A percentile compares a stretch with the other conserved stretches of the same genome.
Conservation (phyloP, 2,329 filamentous ascomycete genomes). For the Rugonectria rugulosa region DNA sequence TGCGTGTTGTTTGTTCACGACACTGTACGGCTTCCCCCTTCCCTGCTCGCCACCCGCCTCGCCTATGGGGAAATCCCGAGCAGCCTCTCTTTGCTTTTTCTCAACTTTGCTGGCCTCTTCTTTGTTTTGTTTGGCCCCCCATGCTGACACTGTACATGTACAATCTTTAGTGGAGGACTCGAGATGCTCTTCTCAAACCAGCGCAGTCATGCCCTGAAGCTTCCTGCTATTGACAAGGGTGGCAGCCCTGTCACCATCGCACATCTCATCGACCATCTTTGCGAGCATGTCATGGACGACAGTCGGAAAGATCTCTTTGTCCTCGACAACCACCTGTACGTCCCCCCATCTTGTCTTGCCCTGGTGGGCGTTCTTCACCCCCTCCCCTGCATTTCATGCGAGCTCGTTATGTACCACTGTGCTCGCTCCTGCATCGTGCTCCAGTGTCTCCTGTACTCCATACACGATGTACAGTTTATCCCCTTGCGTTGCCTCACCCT, state of each 20-base stretch:
- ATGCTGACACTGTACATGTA: conserved; percentile 31
- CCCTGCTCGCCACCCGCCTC: conserved; percentile 6
- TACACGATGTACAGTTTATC: conserved; percentile 8
- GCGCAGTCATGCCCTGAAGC: conserved; percentile 72
- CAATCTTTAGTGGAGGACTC: conserved; percentile 76
- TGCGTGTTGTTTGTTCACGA: background rate
- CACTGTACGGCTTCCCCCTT: background rate
- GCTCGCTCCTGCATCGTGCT: background rate
- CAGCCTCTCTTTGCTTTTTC: conserved; percentile 7
- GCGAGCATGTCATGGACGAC: conserved; percentile 84
- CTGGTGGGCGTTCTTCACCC: conserved; percentile 4
- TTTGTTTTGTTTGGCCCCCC: conserved; percentile 10
- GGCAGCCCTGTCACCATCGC: conserved; percentile 73
- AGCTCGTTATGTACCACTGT: conserved; percentile 5
- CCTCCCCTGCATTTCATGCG: conserved; percentile 4
- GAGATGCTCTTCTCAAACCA: conserved; percentile 93
- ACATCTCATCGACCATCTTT: conserved; percentile 80
- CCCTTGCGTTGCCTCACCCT: conserved; percentile 4
- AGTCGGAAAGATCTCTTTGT: conserved; percentile 88
- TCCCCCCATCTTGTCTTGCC: conserved; percentile 37
- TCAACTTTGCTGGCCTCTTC: conserved; percentile 1
- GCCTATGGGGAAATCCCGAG: background rate
- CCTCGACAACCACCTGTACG: conserved; percentile 86
- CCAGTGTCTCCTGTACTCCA: background rate
- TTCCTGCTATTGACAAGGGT: conserved; percentile 69